Evolutionary conservation across 2,329 filamentous ascomycete species (phyloP), one percentile per base, ranked within the genome.

Genomic region (Anthostomella pinea): DNA sequence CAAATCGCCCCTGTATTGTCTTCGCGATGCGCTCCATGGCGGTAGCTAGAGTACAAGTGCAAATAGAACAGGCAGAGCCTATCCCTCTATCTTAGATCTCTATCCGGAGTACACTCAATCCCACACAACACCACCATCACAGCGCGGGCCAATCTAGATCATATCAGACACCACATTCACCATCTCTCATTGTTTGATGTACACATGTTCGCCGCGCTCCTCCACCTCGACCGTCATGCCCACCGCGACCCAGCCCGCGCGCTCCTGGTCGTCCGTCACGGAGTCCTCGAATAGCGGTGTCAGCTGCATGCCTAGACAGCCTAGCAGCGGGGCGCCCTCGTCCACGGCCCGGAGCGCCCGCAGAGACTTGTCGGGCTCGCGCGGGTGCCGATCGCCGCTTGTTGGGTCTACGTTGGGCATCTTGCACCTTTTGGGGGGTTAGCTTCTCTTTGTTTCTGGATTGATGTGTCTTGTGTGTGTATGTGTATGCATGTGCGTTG

Each of bases 321-420:
- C 75, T 35, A 59, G 64, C 30, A 64, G 67, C 18, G 73, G 73
- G 1, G 75, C 74, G 2, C 81, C 81, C 14, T 69, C 61, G 54
- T 85, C 81, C 16, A 85, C 75, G 8, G 75, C 67, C 9, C 81
- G 70, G 46, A 73, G 72, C 42, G 70, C 70, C 21, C 77, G 66
- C 41, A 85, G 63, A 0, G 80, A 76, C 35, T 63, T 66, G 51
- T 80, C 75, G 0, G 81, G 78, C 59, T 83, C 73, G 19, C 61
- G 56, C 15, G 57, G 54, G 53, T 83, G 76, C 15, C 70, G 69
- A 24, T 70, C 53, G n/a, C 75, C 84, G 5, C 68, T 79, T 13
- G 67, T 65, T 1, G 73, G 82, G 56, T 87, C 72, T 2, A 86
- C 79, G 48, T 87, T 87, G 14, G 83, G 83, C 49, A 88, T 59